Conservation (phyloP, 2,329 filamentous ascomycete genomes). For the Fusarium foetens region DNA sequence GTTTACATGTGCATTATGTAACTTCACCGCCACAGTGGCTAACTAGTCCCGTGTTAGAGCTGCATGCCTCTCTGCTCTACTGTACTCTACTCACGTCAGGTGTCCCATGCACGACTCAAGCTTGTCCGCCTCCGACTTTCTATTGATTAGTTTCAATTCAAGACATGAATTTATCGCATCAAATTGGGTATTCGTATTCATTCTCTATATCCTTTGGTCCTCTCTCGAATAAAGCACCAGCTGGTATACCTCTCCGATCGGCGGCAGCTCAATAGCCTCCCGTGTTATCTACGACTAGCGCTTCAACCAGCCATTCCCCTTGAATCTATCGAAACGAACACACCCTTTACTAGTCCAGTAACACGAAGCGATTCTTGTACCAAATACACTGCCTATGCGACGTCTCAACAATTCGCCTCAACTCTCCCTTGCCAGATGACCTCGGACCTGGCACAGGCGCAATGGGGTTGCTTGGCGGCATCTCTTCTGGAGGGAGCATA, state of each 20-base stretch:
- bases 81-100: constrained; percentile 37
- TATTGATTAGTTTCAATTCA: constrained; percentile 32
- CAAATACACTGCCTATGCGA: constrained; percentile 41
- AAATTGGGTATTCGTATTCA: constrained; percentile 4
- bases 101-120: constrained; percentile 35
- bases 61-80: constrained; percentile 22
- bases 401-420: constrained; percentile 26
- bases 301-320: constrained; percentile 26
- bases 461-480: constrained; percentile 79
- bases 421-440: constrained; percentile 58
- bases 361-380: constrained; percentile 6
- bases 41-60: constrained; percentile 39
- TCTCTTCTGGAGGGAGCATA: constrained; percentile 82
- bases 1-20: constrained; percentile 44
- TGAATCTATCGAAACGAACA: constrained; percentile 17
- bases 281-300: constrained; percentile 15
- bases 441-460: constrained; percentile 54
- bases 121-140: constrained; percentile 34
- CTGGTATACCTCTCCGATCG: constrained; percentile 10
- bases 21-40: constrained; percentile 46
- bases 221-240: constrained; percentile 32
- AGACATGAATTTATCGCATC: constrained; percentile 25
- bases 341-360: constrained; percentile 1
- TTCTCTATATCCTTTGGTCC: background rate
- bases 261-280: constrained; percentile 23